Evolutionary conservation across 805 yeast species (phyloP).

Genomic region (Ogataea populi-albae): DNA sequence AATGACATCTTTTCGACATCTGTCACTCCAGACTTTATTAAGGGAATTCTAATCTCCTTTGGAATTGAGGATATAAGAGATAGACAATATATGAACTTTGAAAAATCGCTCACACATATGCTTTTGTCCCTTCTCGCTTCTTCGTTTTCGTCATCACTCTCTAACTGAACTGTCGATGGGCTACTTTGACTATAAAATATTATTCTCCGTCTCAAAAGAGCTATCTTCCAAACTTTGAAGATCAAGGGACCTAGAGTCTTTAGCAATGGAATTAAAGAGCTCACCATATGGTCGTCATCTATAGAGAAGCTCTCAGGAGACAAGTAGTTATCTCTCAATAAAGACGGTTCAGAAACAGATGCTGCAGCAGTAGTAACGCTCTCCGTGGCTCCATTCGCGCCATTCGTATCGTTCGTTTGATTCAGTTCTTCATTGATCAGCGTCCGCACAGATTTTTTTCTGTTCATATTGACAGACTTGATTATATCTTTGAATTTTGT

Average conservation of each 20-base stretch:
- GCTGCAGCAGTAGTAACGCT: constrained; percentile 20
- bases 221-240: constrained; percentile 62
- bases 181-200: constrained; percentile 39
- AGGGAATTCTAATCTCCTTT: constrained; percentile 38
- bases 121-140: constrained; percentile 5
- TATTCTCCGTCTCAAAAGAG: constrained; percentile 55
- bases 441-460: constrained; percentile 23
- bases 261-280: constrained; percentile 44
- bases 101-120: constrained; percentile 35
- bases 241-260: constrained; percentile 60
- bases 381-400: constrained; percentile 9
- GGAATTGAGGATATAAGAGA: constrained; percentile 65
- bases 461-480: constrained; percentile 18
- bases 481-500: constrained; percentile 24
- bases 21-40: constrained; percentile 28
- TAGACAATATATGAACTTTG: constrained; percentile 55
- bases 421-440: constrained; percentile 17
- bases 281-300: constrained; percentile 41
- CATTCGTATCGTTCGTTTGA: constrained; percentile 13
- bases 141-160: constrained; percentile 8
- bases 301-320: constrained; percentile 13
- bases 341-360: constrained; percentile 16
- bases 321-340: constrained; percentile 5
- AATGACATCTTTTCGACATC: constrained; percentile 25
- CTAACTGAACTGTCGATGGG: constrained; percentile 6